Evolutionary conservation across 345 rosid genomes (phyloP).

Genomic region (Gossypium arboreum): DNA sequence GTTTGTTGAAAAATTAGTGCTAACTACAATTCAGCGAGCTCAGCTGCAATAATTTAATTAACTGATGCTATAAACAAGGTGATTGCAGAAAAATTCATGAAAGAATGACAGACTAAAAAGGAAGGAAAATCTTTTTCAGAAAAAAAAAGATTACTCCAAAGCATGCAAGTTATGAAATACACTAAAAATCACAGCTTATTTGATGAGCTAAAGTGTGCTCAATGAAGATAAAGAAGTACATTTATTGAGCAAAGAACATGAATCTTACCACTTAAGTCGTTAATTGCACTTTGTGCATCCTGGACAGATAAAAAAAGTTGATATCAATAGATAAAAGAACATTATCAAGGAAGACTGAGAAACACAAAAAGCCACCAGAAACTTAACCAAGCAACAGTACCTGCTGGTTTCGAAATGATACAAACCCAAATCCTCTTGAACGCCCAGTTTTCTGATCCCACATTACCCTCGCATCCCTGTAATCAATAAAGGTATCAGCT

Average conservation of each 20-base stretch:
- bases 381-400: slow-evolving; percentile 24
- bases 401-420: slow-evolving; percentile 94
- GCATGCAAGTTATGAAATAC: background rate
- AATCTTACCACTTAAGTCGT: slow-evolving; percentile 82
- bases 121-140: background rate
- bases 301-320: slow-evolving; percentile 27
- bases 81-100: background rate
- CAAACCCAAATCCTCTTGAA: slow-evolving; percentile 97
- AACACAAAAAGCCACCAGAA: background rate
- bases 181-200: background rate
- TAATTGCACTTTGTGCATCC: slow-evolving; percentile 97
- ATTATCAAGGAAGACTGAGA: background rate
- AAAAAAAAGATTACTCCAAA: background rate
- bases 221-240: background rate
- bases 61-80: background rate
- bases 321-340: slow-evolving; percentile 9
- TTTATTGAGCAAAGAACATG: background rate
- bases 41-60: background rate
- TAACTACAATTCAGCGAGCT: background rate
- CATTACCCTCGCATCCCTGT: slow-evolving; percentile 91
- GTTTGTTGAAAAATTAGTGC: background rate
- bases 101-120: background rate
- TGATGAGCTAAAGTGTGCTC: background rate
- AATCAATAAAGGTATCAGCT: slow-evolving; percentile 15
- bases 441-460: slow-evolving; percentile 99